phyloP scores from a whole-genome alignment of 2,329 filamentous ascomycete genomes.

The Tolypocladium endophyticum region DNA sequence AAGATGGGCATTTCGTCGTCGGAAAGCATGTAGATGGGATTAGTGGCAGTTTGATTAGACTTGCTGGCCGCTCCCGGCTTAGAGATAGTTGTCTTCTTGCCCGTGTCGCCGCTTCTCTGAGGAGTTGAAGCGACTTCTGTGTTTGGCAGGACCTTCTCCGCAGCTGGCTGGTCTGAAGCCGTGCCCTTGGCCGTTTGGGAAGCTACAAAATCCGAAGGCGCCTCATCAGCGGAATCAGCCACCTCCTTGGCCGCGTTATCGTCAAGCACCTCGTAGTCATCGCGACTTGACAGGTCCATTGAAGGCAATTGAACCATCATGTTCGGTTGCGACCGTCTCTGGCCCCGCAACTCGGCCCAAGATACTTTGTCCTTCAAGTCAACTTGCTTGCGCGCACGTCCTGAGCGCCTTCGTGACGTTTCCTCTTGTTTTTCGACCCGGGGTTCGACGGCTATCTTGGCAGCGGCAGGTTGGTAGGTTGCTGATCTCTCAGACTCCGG shows the following conservation, averaged over 20 bases:
- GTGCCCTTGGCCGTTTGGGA: slow-evolving; percentile 2
- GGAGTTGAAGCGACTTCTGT: slow-evolving; percentile 15
- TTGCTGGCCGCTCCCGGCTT: not conserved
- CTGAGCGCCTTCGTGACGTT: not conserved
- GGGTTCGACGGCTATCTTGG: not conserved
- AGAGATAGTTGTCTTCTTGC: not conserved
- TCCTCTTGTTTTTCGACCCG: not conserved
- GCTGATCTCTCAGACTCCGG: not conserved
- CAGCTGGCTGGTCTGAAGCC: not conserved
- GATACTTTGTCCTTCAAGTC: slow-evolving; percentile 19
- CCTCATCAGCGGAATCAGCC: not conserved
- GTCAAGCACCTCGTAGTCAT: slow-evolving; percentile 7
- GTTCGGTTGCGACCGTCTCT: slow-evolving; percentile 2
- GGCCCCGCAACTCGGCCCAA: slow-evolving; percentile 13
- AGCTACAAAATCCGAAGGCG: not conserved
- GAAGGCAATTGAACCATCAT: slow-evolving; percentile 8
- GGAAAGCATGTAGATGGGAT: slow-evolving; percentile 17
- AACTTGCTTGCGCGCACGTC: slow-evolving; percentile 12
- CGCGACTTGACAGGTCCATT: slow-evolving; percentile 1
- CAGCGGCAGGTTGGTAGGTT: not conserved
- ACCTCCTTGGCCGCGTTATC: not conserved
- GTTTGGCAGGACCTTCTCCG: slow-evolving; percentile 12
- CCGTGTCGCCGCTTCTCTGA: not conserved
- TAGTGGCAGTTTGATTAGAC: not conserved
- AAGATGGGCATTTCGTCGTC: slow-evolving; percentile 25